Evolutionary conservation across 148 eudicot genomes (phyloP).

Genomic region (Silene latifolia): DNA sequence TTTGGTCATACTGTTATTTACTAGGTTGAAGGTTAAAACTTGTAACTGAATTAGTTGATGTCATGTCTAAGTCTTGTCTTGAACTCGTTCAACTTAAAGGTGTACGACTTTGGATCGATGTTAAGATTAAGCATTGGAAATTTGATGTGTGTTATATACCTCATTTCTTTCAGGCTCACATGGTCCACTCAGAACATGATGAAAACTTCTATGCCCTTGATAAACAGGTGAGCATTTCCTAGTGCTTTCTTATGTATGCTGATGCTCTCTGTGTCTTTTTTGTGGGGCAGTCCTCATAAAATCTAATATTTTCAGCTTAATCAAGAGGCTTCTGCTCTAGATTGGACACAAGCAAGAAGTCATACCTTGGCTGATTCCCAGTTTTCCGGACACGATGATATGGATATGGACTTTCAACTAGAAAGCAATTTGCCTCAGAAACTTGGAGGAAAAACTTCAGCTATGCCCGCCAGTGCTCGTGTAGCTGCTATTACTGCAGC

Average conservation of each 20-base stretch:
- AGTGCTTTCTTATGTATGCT: slow-evolving; percentile 3
- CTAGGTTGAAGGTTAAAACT: neutral
- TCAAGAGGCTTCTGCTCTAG: slow-evolving; percentile 71
- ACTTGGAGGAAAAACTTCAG: slow-evolving; percentile 62
- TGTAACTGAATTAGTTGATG: neutral
- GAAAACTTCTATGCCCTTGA: slow-evolving; percentile 70
- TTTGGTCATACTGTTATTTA: neutral
- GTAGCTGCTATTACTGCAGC: slow-evolving; percentile 80
- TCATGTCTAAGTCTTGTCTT: neutral
- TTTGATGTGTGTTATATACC: slow-evolving; percentile 2
- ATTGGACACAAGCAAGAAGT: slow-evolving; percentile 85
- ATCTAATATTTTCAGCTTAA: slow-evolving; percentile 55
- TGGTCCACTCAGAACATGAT: slow-evolving; percentile 82
- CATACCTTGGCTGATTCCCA: slow-evolving; percentile 46
- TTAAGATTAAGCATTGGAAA: neutral
- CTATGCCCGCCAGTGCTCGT: slow-evolving; percentile 57
- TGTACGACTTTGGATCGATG: neutral
- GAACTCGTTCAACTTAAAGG: neutral
- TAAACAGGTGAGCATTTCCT: slow-evolving; percentile 50
- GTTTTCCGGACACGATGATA: slow-evolving; percentile 33
- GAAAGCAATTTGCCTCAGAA: slow-evolving; percentile 39
- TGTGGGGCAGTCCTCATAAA: neutral
- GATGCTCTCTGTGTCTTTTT: neutral
- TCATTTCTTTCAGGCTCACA: slow-evolving; percentile 68
- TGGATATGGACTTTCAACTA: slow-evolving; percentile 37